Evolutionary conservation across 805 yeast species (phyloP), one percentile per base, ranked within the genome.

Genomic region (Ogataea pilisensis): DNA sequence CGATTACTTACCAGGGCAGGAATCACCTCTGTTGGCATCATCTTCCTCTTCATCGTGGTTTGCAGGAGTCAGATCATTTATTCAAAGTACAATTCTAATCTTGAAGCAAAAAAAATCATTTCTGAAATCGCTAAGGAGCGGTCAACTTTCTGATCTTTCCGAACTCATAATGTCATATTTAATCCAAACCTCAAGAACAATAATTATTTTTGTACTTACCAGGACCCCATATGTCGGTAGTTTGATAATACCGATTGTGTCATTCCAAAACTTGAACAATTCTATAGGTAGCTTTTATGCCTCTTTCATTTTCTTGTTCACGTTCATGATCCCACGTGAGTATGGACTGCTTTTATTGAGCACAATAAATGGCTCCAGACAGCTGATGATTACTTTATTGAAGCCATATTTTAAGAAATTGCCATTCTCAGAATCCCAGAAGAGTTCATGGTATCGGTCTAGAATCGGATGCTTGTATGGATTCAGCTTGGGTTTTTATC

Each of bases 401-500:
- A 51, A 56, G 5, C 82, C 82, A 4, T 78, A 75, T 53, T 73
- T 78, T 54, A 50, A 63, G 8, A 60, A 73, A 11, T 60, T 76
- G 17, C 72, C 75, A 11, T 70, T 75, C 41, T 57, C 69, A 4
- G 53, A 52, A 5, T 47, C 58, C n/a, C 75, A 74, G 39, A 63
- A 65, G 31, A 58, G 65, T 14, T 68, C 63, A 39, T 78, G 84
- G 84, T 58, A 67, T 35, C 63, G 63, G 11, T 67, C 77, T 12
- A 64, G 84, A 30, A 76, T 73, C 40, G 83, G 82, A 0, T 66
- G 74, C 24, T 57, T 80, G 37, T 71, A 73, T 45, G 83, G 82
- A 5, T 77, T 77, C 47, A 77, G 82, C 3, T 52, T 74, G 8
- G 68, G 67, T 35, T 73, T 68, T 54, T 77, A 64, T 47, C 46